Percentiles rank a stretch among this genome's conserved stretches.
These are phyloP conservation scores for Pichia thaimueangensis DNA, from an alignment of 805 yeast species.

Conservation along the genomic window DNA sequence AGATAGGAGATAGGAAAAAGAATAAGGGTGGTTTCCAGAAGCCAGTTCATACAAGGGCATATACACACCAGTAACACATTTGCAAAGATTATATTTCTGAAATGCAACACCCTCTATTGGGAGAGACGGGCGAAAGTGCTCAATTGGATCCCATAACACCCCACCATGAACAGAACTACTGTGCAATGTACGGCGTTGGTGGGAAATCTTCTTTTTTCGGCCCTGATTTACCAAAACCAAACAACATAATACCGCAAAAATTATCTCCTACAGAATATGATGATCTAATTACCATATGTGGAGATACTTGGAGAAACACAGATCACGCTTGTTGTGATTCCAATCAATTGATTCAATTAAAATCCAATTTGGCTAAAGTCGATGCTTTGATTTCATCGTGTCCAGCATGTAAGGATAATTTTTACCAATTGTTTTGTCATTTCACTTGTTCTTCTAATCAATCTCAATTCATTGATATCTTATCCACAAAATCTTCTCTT, in stretches of 20 bases:
- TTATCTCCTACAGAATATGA: slow-evolving; percentile 41
- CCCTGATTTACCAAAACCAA: slow-evolving; percentile 70
- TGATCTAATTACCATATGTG: slow-evolving; percentile 59
- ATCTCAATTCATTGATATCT: slow-evolving; percentile 63
- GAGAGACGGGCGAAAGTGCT: too few relatives aligned
- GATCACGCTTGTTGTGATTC: slow-evolving; percentile 63
- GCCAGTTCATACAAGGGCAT: too few relatives aligned
- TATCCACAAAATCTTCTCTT: slow-evolving; percentile 41
- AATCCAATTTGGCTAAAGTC: slow-evolving; percentile 60
- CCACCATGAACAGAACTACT: slow-evolving; percentile 37
- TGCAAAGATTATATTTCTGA: too few relatives aligned
- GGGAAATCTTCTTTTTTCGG: slow-evolving; percentile 82
- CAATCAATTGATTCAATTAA: slow-evolving; percentile 52
- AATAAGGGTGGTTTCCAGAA: too few relatives aligned
- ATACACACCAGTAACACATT: too few relatives aligned
- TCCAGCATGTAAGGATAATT: slow-evolving; percentile 88
- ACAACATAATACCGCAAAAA: slow-evolving; percentile 39
- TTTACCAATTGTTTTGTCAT: slow-evolving; percentile 74
- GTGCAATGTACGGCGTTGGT: slow-evolving; percentile 55
- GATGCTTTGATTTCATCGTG: slow-evolving; percentile 81
- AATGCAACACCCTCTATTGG: too few relatives aligned
- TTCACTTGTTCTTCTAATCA: slow-evolving; percentile 90
- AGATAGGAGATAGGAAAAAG: too few relatives aligned
- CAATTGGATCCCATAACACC: slow-evolving; percentile 1
- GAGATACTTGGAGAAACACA: slow-evolving; percentile 50